A percentile compares a stretch with the other conserved stretches of the same genome.
These are phyloP conservation scores for Cunninghamia lanceolata DNA, from an alignment of 75 land plant species.

Conservation along the genomic window DNA sequence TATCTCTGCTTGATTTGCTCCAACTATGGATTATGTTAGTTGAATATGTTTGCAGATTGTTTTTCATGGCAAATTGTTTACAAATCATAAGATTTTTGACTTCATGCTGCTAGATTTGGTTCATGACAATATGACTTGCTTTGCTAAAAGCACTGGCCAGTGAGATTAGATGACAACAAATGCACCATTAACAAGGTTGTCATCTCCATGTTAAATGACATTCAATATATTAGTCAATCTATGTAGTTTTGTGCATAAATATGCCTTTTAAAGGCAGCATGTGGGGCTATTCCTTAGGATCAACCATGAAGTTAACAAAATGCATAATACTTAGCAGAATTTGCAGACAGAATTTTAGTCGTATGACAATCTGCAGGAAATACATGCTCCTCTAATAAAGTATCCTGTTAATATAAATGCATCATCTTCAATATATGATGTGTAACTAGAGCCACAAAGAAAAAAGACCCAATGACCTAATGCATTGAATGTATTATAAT, in stretches of 20 bases:
- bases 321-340: not conserved
- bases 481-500: not conserved
- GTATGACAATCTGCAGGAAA: no score
- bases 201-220: not conserved
- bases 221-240: not conserved
- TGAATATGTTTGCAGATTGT: not conserved
- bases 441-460: not conserved
- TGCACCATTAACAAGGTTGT: not conserved
- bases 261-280: no score
- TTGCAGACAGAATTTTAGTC: no score
- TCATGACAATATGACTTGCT: not conserved
- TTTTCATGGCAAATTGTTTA: not conserved
- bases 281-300: not conserved
- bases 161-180: not conserved
- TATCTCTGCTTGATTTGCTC: not conserved
- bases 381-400: not conserved
- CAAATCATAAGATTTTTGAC: not conserved
- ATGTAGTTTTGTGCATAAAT: no score
- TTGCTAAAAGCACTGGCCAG: not conserved
- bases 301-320: not conserved
- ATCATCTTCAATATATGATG: not conserved
- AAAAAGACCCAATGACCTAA: not conserved
- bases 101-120: not conserved
- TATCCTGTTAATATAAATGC: not conserved
- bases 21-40: not conserved